Evolutionary conservation across 495 filamentous ascomycete species (phyloP).

Genomic region (Bacidia gigantensis): DNA sequence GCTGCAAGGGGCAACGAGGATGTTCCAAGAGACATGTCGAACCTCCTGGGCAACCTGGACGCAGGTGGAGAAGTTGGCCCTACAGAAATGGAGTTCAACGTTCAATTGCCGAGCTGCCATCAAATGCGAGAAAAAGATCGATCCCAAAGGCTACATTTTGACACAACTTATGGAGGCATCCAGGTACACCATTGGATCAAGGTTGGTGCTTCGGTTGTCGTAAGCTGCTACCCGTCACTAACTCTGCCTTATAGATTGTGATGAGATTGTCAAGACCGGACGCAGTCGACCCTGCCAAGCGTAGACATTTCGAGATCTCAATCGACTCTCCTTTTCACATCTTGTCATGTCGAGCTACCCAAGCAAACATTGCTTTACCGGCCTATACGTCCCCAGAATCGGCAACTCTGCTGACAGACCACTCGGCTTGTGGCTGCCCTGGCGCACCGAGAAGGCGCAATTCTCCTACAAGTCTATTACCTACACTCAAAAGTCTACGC

Average conservation of each 20-base stretch:
- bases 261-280: conserved; percentile 89
- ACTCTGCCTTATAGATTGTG: conserved; percentile 65
- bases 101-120: conserved; percentile 85
- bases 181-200: conserved; percentile 99
- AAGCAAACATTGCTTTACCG: conserved; percentile 79
- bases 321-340: conserved; percentile 97
- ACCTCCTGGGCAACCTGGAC: conserved; percentile 68
- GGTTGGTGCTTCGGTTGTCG: conserved; percentile 31
- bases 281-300: conserved; percentile 61
- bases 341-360: conserved; percentile 83
- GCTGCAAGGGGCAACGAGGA: conserved; percentile 46
- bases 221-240: conserved; percentile 18
- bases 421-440: conserved; percentile 64
- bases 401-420: conserved; percentile 32
- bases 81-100: conserved; percentile 95
- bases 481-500: conserved; percentile 25
- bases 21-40: conserved; percentile 42
- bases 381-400: conserved; percentile 59
- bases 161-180: conserved; percentile 91
- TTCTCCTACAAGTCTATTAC: conserved; percentile 29
- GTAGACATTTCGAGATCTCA: conserved; percentile 95
- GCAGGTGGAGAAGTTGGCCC: conserved; percentile 58
- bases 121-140: conserved; percentile 70
- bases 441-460: conserved; percentile 40
- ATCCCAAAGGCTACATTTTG: conserved; percentile 63